These are phyloP conservation scores for Spathaspora sp. DNA, from an alignment of 805 yeast genomes.

Conservation along the genomic window DNA sequence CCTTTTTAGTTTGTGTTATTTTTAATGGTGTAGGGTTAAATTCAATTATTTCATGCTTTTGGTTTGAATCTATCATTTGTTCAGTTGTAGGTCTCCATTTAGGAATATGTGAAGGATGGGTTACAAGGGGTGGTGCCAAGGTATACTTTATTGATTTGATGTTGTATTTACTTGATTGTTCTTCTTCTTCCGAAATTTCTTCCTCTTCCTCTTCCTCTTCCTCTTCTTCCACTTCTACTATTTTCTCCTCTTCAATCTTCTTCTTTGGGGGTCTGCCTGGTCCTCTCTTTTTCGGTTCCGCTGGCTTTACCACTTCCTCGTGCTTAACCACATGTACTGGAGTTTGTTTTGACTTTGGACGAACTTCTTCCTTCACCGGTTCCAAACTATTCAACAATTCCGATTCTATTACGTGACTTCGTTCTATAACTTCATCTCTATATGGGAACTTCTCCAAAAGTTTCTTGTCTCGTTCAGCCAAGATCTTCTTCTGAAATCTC, in stretches of 20 bases:
- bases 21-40: conserved; percentile 26
- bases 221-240: conserved; percentile 2
- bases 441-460: conserved; percentile 34
- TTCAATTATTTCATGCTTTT: conserved; percentile 18
- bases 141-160: conserved; percentile 27
- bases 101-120: conserved; percentile 45
- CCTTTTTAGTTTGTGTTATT: conserved; percentile 13
- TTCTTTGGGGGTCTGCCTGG: background rate
- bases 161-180: conserved; percentile 9
- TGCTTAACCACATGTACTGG: background rate
- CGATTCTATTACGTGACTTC: conserved; percentile 18
- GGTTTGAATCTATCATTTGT: conserved; percentile 9
- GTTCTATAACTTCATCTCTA: conserved; percentile 24
- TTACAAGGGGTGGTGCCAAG: conserved; percentile 32
- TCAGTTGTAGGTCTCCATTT: conserved; percentile 32
- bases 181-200: conserved; percentile 5
- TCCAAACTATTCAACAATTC: conserved; percentile 9
- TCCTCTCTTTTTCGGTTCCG: background rate
- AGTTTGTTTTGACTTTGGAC: background rate
- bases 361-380: background rate
- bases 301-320: background rate
- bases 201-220: conserved; percentile 8
- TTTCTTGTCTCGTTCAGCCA: conserved; percentile 29
- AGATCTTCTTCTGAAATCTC: conserved; percentile 35
- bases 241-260: background rate